These are phyloP conservation scores for Pyracantha coccinea DNA, from an alignment of 331 rosid species.

Conservation along the genomic window DNA sequence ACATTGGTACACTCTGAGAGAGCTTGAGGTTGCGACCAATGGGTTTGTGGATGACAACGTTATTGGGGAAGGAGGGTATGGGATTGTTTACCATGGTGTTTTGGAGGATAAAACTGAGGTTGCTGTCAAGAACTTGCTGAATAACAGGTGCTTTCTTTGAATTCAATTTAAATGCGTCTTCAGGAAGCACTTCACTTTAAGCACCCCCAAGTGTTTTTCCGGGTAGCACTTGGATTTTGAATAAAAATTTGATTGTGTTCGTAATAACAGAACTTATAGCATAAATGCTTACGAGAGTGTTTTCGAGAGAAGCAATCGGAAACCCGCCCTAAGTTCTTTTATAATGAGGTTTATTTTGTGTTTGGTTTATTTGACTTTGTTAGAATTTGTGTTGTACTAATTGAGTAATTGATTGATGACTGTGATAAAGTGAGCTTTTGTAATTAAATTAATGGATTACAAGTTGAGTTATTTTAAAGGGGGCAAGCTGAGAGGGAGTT, in stretches of 20 bases:
- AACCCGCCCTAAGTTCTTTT: not conserved
- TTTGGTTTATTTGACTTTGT: not conserved
- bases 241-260: too few relatives aligned
- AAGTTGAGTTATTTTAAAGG: slow-evolving; percentile 9
- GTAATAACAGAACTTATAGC: too few relatives aligned
- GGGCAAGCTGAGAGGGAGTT: slow-evolving; percentile 78
- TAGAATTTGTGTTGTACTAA: not conserved
- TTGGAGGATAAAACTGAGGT: slow-evolving; percentile 49
- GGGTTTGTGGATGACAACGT: slow-evolving; percentile 59
- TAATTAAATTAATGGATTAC: not conserved
- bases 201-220: too few relatives aligned
- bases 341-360: not conserved
- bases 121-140: slow-evolving; percentile 80
- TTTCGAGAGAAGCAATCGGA: too few relatives aligned
- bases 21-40: slow-evolving; percentile 68
- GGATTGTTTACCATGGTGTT: slow-evolving; percentile 76
- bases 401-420: not conserved
- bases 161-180: not conserved
- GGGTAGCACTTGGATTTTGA: too few relatives aligned
- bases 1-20: slow-evolving; percentile 80
- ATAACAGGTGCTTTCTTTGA: slow-evolving; percentile 42
- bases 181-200: too few relatives aligned
- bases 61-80: slow-evolving; percentile 86
- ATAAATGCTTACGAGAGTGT: too few relatives aligned
- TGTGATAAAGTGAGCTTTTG: not conserved